phyloP scores from a whole-genome alignment of 192 early-diverging fungal genomes.

The Coemansia sp. region DNA sequence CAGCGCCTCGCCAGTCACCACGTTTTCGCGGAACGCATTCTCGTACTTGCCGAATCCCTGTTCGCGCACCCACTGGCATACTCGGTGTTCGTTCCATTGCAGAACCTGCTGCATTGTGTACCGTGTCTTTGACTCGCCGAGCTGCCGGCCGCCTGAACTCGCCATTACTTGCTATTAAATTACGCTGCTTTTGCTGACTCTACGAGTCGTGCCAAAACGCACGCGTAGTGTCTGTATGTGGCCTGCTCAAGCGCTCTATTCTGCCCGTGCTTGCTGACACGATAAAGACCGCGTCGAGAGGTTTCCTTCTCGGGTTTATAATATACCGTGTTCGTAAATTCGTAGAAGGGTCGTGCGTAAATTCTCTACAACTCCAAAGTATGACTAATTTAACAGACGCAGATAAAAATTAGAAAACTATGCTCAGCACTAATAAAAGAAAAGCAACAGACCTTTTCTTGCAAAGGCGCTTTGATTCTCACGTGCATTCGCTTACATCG shows the following conservation, averaged over 20 bases:
- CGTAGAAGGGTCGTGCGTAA: neutral
- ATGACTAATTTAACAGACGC: neutral
- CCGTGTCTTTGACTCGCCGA: constrained; percentile 19
- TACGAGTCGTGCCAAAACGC: neutral
- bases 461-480: neutral
- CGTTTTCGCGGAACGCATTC: constrained; percentile 62
- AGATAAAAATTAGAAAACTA: neutral
- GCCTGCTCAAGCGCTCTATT: neutral
- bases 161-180: constrained; percentile 2
- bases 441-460: neutral
- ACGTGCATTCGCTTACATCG: neutral
- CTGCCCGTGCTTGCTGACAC: neutral
- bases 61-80: constrained; percentile 58
- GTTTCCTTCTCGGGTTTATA: no score
- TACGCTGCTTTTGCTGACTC: neutral
- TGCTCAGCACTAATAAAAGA: neutral
- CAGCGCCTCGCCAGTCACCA: constrained; percentile 79
- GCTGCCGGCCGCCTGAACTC: constrained; percentile 33
- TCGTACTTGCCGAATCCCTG: constrained; percentile 57
- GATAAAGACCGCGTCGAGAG: no score
- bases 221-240: neutral
- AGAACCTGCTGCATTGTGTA: constrained; percentile 55
- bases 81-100: constrained; percentile 55
- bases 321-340: no score
- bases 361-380: neutral